phyloP scores from a whole-genome alignment of 1,139 yeast species.

The Sugiyamaella paludigena region DNA sequence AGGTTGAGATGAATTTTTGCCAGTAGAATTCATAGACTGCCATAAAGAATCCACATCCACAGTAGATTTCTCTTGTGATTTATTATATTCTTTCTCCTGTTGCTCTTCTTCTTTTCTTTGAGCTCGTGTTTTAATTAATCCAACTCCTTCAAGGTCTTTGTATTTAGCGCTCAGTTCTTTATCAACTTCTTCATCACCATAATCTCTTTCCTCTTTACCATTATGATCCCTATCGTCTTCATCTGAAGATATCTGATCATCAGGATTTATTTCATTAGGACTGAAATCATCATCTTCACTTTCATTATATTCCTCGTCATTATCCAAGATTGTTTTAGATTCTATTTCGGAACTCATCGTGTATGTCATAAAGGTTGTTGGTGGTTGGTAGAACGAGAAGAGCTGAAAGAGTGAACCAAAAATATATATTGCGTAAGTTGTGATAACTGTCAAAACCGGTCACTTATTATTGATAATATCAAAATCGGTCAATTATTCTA shows the following conservation, averaged over 20 bases:
- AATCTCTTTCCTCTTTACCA: conserved; percentile 25
- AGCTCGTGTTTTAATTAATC: conserved; percentile 54
- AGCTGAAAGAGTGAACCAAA: no score
- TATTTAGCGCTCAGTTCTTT: conserved; percentile 40
- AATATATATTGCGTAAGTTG: no score
- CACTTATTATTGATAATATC: no score
- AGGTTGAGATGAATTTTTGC: conserved; percentile 7
- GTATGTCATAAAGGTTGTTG: background rate
- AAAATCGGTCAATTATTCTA: no score
- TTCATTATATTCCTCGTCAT: conserved; percentile 49
- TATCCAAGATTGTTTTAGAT: background rate
- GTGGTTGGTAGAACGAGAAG: background rate
- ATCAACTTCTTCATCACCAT: conserved; percentile 34
- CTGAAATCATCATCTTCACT: conserved; percentile 67
- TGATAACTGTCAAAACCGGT: no score
- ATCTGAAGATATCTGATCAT: conserved; percentile 11
- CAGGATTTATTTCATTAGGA: conserved; percentile 37
- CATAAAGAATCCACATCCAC: conserved; percentile 54
- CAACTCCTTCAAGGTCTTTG: conserved; percentile 47
- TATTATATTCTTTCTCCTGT: conserved; percentile 26
- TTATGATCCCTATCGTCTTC: conserved; percentile 25
- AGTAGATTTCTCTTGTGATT: conserved; percentile 31
- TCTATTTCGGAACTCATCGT: background rate
- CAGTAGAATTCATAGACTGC: conserved; percentile 45
- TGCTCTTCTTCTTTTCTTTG: conserved; percentile 47